These are phyloP conservation scores for Cerrena zonata DNA, from an alignment of 1,284 basidiomycete genomes.

Conservation along the genomic window DNA sequence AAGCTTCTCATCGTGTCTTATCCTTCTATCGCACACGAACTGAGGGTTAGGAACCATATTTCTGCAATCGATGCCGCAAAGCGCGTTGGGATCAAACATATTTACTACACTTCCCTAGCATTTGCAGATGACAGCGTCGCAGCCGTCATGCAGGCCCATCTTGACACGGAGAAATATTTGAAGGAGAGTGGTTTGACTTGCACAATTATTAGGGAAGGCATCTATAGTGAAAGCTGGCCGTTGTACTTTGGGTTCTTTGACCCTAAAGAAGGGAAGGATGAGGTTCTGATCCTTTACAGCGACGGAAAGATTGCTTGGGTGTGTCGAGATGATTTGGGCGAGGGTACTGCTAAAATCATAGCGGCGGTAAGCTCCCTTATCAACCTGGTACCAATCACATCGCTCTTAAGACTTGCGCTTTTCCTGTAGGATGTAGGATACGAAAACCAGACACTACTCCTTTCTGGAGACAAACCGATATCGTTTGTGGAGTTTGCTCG, in stretches of 20 bases:
- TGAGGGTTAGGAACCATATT: slow-evolving; percentile 28
- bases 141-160: slow-evolving; percentile 33
- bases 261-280: slow-evolving; percentile 15
- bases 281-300: slow-evolving; percentile 22
- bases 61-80: slow-evolving; percentile 36
- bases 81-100: slow-evolving; percentile 26
- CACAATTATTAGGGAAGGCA: slow-evolving; percentile 34
- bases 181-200: slow-evolving; percentile 31
- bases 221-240: slow-evolving; percentile 34
- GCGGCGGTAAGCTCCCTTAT: slow-evolving; percentile 15
- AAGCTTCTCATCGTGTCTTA: slow-evolving; percentile 35
- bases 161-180: slow-evolving; percentile 33
- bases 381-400: too few relatives aligned
- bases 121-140: slow-evolving; percentile 29
- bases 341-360: slow-evolving; percentile 30
- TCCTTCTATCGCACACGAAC: slow-evolving; percentile 29
- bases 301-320: slow-evolving; percentile 31
- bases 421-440: slow-evolving; percentile 5
- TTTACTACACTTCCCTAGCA: slow-evolving; percentile 37
- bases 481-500: slow-evolving; percentile 23
- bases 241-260: slow-evolving; percentile 32
- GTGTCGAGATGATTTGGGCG: slow-evolving; percentile 28
- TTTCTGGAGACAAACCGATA: slow-evolving; percentile 24
- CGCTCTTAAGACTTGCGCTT: neutral
- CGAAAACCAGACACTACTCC: slow-evolving; percentile 25